Conservation (phyloP, 2,329 filamentous ascomycete genomes). For the Epichloe baconii region DNA sequence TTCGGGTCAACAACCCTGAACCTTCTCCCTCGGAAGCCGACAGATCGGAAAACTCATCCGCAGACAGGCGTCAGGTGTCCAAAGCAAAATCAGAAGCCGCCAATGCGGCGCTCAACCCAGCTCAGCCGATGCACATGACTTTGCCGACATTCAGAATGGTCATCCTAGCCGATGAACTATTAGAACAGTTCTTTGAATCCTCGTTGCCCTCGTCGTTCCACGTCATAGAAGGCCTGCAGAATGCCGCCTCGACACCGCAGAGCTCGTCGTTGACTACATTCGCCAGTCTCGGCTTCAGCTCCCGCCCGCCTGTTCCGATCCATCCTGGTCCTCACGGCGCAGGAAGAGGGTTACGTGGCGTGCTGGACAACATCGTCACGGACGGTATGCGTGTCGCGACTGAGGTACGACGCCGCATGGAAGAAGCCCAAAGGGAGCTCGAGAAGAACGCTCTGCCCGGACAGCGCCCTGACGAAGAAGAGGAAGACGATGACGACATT, state of each 20-base stretch:
- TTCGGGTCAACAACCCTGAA: slow-evolving; percentile 32
- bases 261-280: slow-evolving; percentile 72
- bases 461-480: slow-evolving; percentile 54
- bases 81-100: slow-evolving; percentile 62
- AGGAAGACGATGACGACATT: slow-evolving; percentile 49
- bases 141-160: slow-evolving; percentile 98
- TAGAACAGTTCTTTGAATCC: slow-evolving; percentile 95
- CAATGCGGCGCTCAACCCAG: slow-evolving; percentile 83
- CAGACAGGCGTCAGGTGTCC: slow-evolving; percentile 30
- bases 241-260: slow-evolving; percentile 15
- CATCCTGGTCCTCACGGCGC: slow-evolving; percentile 28
- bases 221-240: slow-evolving; percentile 52
- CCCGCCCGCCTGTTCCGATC: slow-evolving; percentile 25
- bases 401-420: slow-evolving; percentile 84
- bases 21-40: slow-evolving; percentile 28
- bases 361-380: slow-evolving; percentile 93
- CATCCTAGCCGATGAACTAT: slow-evolving; percentile 83
- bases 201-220: slow-evolving; percentile 91
- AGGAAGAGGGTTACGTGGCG: slow-evolving; percentile 72
- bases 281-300: slow-evolving; percentile 52
- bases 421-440: slow-evolving; percentile 85
- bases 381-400: slow-evolving; percentile 94
- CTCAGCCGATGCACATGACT: slow-evolving; percentile 88
- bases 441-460: slow-evolving; percentile 65
- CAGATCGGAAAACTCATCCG: slow-evolving; percentile 29